phyloP scores from a whole-genome alignment of 2,329 filamentous ascomycete genomes.

The Diaporthe citri region DNA sequence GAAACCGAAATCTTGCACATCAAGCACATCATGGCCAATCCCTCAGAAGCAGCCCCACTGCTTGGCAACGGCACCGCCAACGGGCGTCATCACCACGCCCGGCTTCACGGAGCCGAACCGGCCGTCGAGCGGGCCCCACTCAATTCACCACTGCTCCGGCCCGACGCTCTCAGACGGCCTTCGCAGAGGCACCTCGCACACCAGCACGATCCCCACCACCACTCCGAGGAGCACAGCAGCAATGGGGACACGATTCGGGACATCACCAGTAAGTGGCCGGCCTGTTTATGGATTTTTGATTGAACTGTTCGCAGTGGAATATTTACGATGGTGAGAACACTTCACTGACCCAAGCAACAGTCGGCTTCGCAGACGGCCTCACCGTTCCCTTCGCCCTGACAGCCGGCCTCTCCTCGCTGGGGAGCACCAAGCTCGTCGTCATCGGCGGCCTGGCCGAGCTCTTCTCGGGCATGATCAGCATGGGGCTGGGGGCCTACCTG shows the following conservation, averaged over 20 bases:
- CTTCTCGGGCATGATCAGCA: conserved; percentile 80
- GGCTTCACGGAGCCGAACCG: conserved; percentile 34
- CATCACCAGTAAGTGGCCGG: conserved; percentile 62
- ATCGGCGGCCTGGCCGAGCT: conserved; percentile 81
- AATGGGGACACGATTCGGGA: conserved; percentile 67
- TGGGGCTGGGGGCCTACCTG: conserved; percentile 82
- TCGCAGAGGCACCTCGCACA: conserved; percentile 22
- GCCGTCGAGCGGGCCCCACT: conserved; percentile 35
- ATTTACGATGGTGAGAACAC: background rate
- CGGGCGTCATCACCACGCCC: conserved; percentile 17
- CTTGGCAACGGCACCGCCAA: conserved; percentile 27
- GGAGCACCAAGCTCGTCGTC: conserved; percentile 75
- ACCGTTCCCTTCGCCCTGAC: conserved; percentile 85
- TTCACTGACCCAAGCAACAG: background rate
- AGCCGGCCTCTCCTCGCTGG: conserved; percentile 76
- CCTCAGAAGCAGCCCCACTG: conserved; percentile 37
- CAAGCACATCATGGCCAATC: conserved; percentile 31
- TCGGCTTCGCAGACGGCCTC: conserved; percentile 82
- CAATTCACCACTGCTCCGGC: conserved; percentile 32
- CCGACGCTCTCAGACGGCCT: conserved; percentile 34
- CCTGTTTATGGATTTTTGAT: too few species aligned
- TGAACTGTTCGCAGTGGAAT: background rate
- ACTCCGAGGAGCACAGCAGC: conserved; percentile 47
- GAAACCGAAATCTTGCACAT: background rate
- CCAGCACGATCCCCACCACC: conserved; percentile 32